Conservation (phyloP, 805 yeast species). For the Sugiyamaella valdiviana region DNA sequence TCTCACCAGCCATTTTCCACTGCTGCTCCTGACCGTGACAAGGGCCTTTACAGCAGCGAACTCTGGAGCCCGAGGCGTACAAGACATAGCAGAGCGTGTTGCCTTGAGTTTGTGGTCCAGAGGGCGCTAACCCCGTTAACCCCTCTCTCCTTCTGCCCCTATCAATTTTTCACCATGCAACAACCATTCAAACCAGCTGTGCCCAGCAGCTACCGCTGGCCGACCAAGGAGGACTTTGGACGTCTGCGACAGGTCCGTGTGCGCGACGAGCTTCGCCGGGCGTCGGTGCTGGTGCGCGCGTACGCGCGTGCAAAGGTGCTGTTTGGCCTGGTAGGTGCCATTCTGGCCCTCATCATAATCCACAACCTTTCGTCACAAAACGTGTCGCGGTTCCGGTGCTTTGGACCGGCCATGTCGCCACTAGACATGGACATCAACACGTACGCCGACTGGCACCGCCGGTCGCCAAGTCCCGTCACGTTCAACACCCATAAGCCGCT, state of each 20-base stretch:
- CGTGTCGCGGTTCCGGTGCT: constrained; percentile 16
- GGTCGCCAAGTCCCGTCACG: constrained; percentile 18
- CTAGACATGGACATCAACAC: constrained; percentile 20
- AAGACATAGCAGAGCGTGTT: not conserved
- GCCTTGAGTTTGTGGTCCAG: not conserved
- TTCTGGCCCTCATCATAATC: constrained; percentile 7
- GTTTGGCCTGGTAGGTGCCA: constrained; percentile 2
- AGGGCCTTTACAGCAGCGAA: not conserved
- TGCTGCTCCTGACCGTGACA: not conserved
- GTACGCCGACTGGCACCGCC: constrained; percentile 21
- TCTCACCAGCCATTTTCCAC: no score
- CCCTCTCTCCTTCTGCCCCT: not conserved
- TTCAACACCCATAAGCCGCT: constrained; percentile 17
- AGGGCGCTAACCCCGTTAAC: not conserved
- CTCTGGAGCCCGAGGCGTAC: not conserved
- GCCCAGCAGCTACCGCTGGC: not conserved
- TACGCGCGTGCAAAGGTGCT: not conserved
- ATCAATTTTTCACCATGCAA: not conserved
- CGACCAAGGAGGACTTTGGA: not conserved
- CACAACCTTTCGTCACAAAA: constrained; percentile 8
- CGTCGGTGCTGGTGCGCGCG: not conserved
- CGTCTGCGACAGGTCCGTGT: not conserved
- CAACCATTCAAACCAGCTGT: not conserved
- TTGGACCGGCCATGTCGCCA: constrained; percentile 25
- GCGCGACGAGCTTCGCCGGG: not conserved